Evolutionary conservation across 2,329 filamentous ascomycete species (phyloP).

Genomic region (Xylaria sp.): DNA sequence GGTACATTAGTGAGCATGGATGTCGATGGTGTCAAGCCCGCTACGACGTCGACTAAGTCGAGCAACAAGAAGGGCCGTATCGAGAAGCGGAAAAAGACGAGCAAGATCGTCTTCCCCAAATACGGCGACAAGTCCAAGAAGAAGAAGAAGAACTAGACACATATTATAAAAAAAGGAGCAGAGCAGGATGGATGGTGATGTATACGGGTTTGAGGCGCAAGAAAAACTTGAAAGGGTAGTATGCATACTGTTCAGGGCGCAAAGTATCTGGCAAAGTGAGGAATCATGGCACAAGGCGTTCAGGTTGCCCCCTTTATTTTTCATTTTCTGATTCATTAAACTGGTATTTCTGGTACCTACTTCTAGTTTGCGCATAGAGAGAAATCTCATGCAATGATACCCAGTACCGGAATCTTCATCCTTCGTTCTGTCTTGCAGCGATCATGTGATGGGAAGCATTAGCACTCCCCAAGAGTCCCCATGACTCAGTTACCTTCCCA

Average conservation of each 20-base stretch:
- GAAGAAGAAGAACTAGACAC: conserved; percentile 34
- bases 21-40: conserved; percentile 44
- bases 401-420: conserved; percentile 16
- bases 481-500: background rate
- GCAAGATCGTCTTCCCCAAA: conserved; percentile 56
- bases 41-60: conserved; percentile 27
- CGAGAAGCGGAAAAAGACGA: conserved; percentile 53
- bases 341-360: conserved; percentile 7
- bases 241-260: no score
- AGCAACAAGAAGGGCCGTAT: conserved; percentile 45
- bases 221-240: conserved; percentile 24
- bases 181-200: background rate
- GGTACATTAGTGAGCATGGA: conserved; percentile 47
- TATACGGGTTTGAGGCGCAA: background rate
- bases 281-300: conserved; percentile 24
- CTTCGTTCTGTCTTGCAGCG: conserved; percentile 5
- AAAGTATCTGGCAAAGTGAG: conserved; percentile 6
- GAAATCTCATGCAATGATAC: conserved; percentile 26
- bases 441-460: background rate
- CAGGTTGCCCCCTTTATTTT: conserved; percentile 16
- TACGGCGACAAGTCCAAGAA: conserved; percentile 47
- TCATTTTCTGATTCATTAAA: conserved; percentile 13
- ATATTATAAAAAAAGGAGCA: background rate
- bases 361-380: conserved; percentile 19
- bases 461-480: background rate